A percentile compares a stretch with the other conserved stretches of the same genome.
Evolutionary conservation across 129 eudicot genomes (phyloP).

Genomic region (Oenanthe sinensis): DNA sequence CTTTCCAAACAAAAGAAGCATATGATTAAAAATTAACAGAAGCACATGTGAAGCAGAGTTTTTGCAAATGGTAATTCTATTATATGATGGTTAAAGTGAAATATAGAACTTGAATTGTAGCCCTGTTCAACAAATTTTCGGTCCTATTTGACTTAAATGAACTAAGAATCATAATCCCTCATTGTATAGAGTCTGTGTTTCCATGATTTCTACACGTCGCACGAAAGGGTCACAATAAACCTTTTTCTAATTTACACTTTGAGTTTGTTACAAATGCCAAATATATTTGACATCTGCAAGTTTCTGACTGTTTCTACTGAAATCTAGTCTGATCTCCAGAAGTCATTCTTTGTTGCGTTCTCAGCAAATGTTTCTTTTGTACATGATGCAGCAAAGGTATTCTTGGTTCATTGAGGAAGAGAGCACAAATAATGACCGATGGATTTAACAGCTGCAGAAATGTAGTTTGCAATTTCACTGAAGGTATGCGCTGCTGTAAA

Average conservation of each 20-base stretch:
- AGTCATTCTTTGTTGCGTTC: neutral
- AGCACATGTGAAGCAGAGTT: too few relatives aligned
- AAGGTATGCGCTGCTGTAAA: constrained; percentile 43
- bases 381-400: constrained; percentile 78
- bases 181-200: too few relatives aligned
- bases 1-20: too few relatives aligned
- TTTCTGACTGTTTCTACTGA: neutral
- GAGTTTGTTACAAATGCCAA: neutral
- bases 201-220: neutral
- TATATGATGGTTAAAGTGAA: too few relatives aligned
- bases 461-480: constrained; percentile 92
- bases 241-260: neutral
- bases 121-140: too few relatives aligned
- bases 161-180: too few relatives aligned
- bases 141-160: too few relatives aligned
- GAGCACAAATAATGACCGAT: constrained; percentile 95
- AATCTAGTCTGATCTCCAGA: neutral
- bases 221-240: neutral
- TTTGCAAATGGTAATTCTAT: too few relatives aligned
- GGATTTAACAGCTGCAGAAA: constrained; percentile 99
- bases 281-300: neutral
- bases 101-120: too few relatives aligned
- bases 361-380: constrained; percentile 9
- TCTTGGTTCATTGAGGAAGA: constrained; percentile 86
- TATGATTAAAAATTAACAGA: too few relatives aligned